Base-by-base conservation (phyloP, 768 basidiomycete genomes). In the Brasilioporus rufonigricans region DNA sequence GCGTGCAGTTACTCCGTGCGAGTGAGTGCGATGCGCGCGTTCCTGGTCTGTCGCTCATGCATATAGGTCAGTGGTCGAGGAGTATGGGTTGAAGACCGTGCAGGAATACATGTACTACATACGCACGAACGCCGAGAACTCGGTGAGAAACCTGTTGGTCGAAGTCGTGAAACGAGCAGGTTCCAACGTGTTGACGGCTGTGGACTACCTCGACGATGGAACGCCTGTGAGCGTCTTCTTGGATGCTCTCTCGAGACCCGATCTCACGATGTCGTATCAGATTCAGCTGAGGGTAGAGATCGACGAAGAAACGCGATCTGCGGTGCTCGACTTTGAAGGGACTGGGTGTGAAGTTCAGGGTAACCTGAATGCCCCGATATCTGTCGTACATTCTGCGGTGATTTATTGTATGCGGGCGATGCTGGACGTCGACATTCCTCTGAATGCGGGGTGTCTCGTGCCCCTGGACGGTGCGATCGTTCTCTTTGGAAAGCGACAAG, bases 31-130 rank as follows among this genome's bases (percentile, higher is more conserved):
- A 27, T 29, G 14, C 12, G n/a, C 21, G 52, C 12, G 14, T 38
- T 12, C 16, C 14, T n/a, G 36, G 4, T 38, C 36, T 12, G 9
- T 2, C 8, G 40, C 48, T 66, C 16, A 66, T 27, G 48, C 12
- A 36, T 41, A 33, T 46, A n/a, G n/a, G n/a, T 36, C 58, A 93
- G 85, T 98, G 62, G 87, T 96, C 48, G 80, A 85, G 6, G 95
- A 98, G 61, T 96, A 96, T 62, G 81, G 86, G 7, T 78, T 97
- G 39, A 73, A 82, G 54, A 93, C 85, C 0, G 95, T 98, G 5
- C 94, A 96, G 66, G 85, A 90, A 64, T 96, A 96, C 71, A 96
- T 96, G 93, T 81, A 82, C 56, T 86, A 93, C 69, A 97, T 96
- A 68, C 86, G 90, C 27, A 73, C 78, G 32, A 98, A 96, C 62